Percentiles rank a stretch among this genome's conserved stretches.
These are phyloP conservation scores for Scheffersomyces segobiensis DNA, from an alignment of 1,139 yeast species.

Conservation along the genomic window DNA sequence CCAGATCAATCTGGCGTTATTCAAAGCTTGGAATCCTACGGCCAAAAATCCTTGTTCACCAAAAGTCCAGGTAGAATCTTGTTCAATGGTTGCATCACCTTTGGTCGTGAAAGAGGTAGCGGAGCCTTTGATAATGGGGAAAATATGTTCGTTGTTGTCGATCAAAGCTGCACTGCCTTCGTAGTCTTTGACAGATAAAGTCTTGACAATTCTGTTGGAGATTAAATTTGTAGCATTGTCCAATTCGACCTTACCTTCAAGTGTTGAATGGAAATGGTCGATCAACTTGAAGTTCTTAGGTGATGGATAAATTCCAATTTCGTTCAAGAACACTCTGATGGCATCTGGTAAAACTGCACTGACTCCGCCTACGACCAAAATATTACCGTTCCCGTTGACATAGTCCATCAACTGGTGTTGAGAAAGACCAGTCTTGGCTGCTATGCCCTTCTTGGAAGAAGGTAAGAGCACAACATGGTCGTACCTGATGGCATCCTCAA, in stretches of 20 bases:
- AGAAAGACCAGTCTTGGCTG: conserved; percentile 31
- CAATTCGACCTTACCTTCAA: conserved; percentile 25
- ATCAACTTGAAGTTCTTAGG: conserved; percentile 68
- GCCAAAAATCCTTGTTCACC: conserved; percentile 79
- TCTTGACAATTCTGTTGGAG: conserved; percentile 20
- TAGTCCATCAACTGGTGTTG: conserved; percentile 45
- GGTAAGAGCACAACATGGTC: conserved; percentile 42
- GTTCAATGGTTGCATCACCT: conserved; percentile 33
- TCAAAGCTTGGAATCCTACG: conserved; percentile 80
- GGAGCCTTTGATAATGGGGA: conserved; percentile 74
- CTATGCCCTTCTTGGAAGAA: conserved; percentile 34
- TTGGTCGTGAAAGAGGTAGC: conserved; percentile 62
- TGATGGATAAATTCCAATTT: conserved; percentile 81
- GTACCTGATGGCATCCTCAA: conserved; percentile 27
- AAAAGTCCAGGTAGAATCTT: conserved; percentile 69
- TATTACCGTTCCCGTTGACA: conserved; percentile 68
- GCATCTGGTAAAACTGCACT: conserved; percentile 58
- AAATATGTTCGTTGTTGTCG: conserved; percentile 55
- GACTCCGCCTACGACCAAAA: conserved; percentile 59
- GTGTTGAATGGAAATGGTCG: conserved; percentile 60
- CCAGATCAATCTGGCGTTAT: conserved; percentile 83
- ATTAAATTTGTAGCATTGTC: conserved; percentile 26
- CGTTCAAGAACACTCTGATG: conserved; percentile 66
- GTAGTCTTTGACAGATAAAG: conserved; percentile 22
- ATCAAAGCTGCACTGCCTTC: conserved; percentile 45